Evolutionary conservation across 2,329 filamentous ascomycete genomes (phyloP), one percentile per base, ranked within the genome.

Genomic region (Trichoderma afroharzianum): DNA sequence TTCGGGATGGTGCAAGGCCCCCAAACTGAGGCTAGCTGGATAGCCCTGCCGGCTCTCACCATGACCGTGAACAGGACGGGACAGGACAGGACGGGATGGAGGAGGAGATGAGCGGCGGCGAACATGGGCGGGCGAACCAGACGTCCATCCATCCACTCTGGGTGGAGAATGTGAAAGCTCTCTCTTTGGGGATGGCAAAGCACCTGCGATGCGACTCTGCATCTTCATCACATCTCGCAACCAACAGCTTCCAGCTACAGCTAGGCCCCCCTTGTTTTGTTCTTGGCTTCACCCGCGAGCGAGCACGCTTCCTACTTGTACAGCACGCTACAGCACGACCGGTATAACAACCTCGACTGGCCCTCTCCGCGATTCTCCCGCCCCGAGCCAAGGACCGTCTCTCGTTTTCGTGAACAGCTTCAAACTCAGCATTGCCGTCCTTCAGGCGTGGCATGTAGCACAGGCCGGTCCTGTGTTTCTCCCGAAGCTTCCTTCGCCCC

Each of bases 151-250:
- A 43, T 57, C 63, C 32, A 39, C 30, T 30, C 57, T 15, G 28
- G 28, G 66, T 68, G 66, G 66, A 68, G 66, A 68, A 68, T 39
- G 36, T 68, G 66, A 21, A 21, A 43, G 11, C 50, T 39, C 26
- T 26, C 36, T 32, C 36, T 39, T 39, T 39, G 36, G 28, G 21
- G 36, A 32, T 68, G 66, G 28, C 47, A 30, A 30, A n/a, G 14
- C 18, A 24, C 53, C 36, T 58, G 69, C 53, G 63, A 67, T 71
- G 61, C 62, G 62, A 66, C 50, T 66, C 62, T 71, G 55, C 69
- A 59, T 58, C 33, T 30, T 71, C 68, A 67, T 71, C 69, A 71
- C 69, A 71, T 71, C 69, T 50, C 21, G 26, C 33, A 24, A 24
- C 69, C 69, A 61, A 70, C 68, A 64, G 43, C 43, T 47, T 63